Evolutionary conservation across 2,329 filamentous ascomycete genomes (phyloP), one percentile per base, ranked within the genome.

Genomic region (Huntiella omanensis): DNA sequence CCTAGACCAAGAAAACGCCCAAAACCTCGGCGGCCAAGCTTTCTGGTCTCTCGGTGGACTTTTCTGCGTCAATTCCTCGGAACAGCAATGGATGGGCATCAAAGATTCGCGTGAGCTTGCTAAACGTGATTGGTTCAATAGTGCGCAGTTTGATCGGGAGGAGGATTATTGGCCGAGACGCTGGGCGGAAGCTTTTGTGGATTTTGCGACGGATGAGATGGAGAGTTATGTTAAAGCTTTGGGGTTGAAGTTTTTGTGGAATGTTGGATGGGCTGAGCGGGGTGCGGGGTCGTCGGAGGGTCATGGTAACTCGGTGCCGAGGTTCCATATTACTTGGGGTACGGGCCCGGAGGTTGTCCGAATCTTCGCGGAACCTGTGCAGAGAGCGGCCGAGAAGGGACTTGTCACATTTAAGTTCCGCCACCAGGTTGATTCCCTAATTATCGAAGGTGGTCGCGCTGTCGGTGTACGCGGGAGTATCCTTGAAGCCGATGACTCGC

Each of bases 41-140:
- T 77, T 76, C 55, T 77, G 73, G 71, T 77, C 73, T 3, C 65
- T 77, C 1, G 74, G 73, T 33, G 73, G 73, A 33, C 56, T 77
- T 19, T 77, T 77, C 59, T 64, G 69, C 58, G 73, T 77, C 47
- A 57, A 77, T 59, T 74, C 71, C 6, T 54, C 65, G 6, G 63
- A 69, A 51, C 73, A 77, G 60, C 67, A 73, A 3, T 65, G 69
- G 46, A 61, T 69, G 57, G 73, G 73, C 52, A 73, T 77, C 60
- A 64, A 63, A 51, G 73, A 77, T 59, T 69, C 64, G 45, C 68
- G 67, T 48, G 67, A 66, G 53, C 63, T 77, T 13, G 73, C 74
- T 3, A 57, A 73, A 62, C 64, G 68, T 49, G 73, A 77, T 57
- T 77, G 73, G 73, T 52, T 75, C 41, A 65, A 65, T 42, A 70